Conservation (phyloP, 2,329 filamentous ascomycete genomes). For the Sarocladium oryzae region DNA sequence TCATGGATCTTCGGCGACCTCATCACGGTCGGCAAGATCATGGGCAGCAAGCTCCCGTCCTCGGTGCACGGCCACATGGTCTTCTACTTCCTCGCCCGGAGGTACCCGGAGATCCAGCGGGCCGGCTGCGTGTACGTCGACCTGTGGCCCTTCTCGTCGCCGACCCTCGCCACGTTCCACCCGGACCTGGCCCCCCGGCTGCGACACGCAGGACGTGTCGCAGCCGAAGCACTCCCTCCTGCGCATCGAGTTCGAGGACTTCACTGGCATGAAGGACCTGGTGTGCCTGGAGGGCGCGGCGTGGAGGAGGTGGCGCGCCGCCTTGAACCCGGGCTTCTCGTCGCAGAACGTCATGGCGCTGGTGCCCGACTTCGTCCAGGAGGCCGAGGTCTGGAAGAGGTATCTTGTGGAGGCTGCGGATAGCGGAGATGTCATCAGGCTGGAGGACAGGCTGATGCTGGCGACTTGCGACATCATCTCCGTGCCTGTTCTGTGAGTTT, state of each 20-base stretch:
- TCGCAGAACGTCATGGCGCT: slow-evolving; percentile 17
- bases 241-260: slow-evolving; percentile 10
- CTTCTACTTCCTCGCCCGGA: not conserved
- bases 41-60: not conserved
- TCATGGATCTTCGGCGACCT: slow-evolving; percentile 3
- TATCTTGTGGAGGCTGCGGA: slow-evolving; percentile 11
- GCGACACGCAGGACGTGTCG: slow-evolving; percentile 16
- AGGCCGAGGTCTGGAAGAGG: slow-evolving; percentile 17
- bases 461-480: slow-evolving; percentile 17
- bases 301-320: slow-evolving; percentile 20
- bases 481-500: slow-evolving; percentile 15
- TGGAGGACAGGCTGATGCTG: slow-evolving; percentile 15
- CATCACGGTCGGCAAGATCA: not conserved
- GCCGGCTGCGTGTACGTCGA: slow-evolving; percentile 21
- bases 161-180: slow-evolving; percentile 19
- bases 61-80: not conserved
- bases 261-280: slow-evolving; percentile 17
- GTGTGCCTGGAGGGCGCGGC: slow-evolving; percentile 17
- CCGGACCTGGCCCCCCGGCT: slow-evolving; percentile 19
- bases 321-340: slow-evolving; percentile 19
- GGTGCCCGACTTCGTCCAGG: slow-evolving; percentile 17
- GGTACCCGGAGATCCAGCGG: slow-evolving; percentile 15
- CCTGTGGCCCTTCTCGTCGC: slow-evolving; percentile 20
- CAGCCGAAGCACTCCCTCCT: slow-evolving; percentile 15
- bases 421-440: slow-evolving; percentile 12